Percentiles rank a stretch among this genome's conserved stretches.
These are phyloP conservation scores for Russula lepida DNA, from an alignment of 768 basidiomycete species.

Conservation along the genomic window DNA sequence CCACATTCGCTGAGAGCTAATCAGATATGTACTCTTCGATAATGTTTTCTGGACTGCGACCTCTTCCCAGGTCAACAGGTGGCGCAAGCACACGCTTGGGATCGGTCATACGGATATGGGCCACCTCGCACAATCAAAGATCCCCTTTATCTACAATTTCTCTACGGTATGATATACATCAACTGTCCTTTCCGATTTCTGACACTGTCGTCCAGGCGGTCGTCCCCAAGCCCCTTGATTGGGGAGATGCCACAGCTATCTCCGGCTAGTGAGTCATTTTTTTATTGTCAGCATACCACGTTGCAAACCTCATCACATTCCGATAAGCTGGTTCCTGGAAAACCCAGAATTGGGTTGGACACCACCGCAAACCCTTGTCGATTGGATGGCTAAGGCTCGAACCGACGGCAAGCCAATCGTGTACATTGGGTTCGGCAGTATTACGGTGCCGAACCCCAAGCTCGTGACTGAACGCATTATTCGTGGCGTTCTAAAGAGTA, in stretches of 20 bases:
- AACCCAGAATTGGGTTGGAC: constrained; percentile 52
- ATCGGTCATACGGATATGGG: constrained; percentile 51
- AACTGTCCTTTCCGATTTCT: background rate
- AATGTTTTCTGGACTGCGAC: constrained; percentile 64
- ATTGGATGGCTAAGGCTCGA: constrained; percentile 50
- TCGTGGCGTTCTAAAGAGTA: constrained; percentile 52
- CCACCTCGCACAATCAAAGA: constrained; percentile 47
- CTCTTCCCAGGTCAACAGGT: constrained; percentile 54
- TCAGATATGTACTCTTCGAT: constrained; percentile 53
- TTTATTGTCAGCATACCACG: background rate
- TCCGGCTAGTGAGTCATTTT: constrained; percentile 42
- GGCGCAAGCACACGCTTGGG: constrained; percentile 45
- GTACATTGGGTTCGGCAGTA: constrained; percentile 65
- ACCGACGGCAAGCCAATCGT: constrained; percentile 51
- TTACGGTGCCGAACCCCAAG: constrained; percentile 53
- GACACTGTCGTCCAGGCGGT: constrained; percentile 33
- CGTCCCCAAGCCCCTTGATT: constrained; percentile 61
- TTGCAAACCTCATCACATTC: constrained; percentile 1
- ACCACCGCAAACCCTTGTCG: constrained; percentile 41
- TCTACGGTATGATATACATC: constrained; percentile 33
- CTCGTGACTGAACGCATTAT: constrained; percentile 48
- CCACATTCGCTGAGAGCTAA: background rate
- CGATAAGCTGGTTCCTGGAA: constrained; percentile 52
- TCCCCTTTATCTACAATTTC: constrained; percentile 60
- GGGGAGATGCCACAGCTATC: constrained; percentile 48